A percentile compares a stretch with the other conserved stretches of the same genome.
These are phyloP conservation scores for Asterophora lycoperdoides DNA, from an alignment of 768 basidiomycete genomes.

Conservation along the genomic window DNA sequence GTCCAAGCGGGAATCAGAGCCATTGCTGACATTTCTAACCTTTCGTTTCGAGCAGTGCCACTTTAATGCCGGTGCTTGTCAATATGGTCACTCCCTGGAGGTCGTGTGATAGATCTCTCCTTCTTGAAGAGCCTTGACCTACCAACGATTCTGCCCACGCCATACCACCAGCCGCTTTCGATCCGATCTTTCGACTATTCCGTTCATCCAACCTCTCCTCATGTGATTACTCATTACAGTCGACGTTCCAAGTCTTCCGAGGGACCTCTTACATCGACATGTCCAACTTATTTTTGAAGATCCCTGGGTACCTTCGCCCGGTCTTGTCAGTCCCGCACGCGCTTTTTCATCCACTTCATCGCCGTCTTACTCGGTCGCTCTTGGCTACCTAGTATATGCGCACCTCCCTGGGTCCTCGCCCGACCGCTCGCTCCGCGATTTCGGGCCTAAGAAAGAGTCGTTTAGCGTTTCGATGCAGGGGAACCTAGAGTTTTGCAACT, in stretches of 20 bases:
- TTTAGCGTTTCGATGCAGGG: too few species aligned
- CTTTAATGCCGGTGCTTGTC: neutral
- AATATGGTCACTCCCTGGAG: neutral
- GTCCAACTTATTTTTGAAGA: neutral
- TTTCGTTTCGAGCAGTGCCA: neutral
- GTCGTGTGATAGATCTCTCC: constrained; percentile 5
- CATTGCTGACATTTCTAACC: neutral
- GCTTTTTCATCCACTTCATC: neutral
- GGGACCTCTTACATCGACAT: neutral
- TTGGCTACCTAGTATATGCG: too few species aligned
- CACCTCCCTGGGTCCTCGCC: neutral
- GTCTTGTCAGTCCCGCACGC: neutral
- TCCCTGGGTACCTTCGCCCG: neutral
- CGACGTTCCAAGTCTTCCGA: constrained; percentile 1
- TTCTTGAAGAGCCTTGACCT: neutral
- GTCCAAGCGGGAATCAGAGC: neutral
- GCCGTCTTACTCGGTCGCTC: neutral
- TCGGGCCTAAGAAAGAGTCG: neutral
- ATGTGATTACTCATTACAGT: neutral
- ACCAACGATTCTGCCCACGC: neutral
- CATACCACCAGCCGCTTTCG: neutral
- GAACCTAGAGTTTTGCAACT: too few species aligned
- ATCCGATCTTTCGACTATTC: neutral
- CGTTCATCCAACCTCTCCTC: neutral
- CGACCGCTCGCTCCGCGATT: neutral